Conservation (phyloP, 768 basidiomycete species). For the Megacollybia marginata region DNA sequence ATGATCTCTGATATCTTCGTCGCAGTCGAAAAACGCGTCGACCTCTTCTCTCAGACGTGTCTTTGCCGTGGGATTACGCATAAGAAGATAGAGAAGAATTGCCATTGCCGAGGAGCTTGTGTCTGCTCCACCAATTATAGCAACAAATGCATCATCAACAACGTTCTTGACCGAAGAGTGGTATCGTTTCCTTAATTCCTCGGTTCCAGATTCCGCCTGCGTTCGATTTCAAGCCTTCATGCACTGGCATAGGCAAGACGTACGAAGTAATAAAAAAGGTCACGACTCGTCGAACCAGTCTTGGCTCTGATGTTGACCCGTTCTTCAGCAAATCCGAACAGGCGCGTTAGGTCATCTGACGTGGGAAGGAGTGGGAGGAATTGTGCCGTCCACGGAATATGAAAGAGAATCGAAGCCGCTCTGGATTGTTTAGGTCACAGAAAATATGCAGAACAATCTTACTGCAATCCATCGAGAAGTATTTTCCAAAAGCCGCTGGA, state of each 20-base stretch:
- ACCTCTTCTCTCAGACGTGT: slow-evolving; percentile 32
- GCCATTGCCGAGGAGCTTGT: slow-evolving; percentile 34
- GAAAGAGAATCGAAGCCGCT: too few species aligned
- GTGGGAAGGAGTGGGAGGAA: too few species aligned
- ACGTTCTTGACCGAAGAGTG: not conserved
- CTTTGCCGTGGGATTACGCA: slow-evolving; percentile 28
- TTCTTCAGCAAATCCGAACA: not conserved
- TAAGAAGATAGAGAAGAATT: slow-evolving; percentile 30
- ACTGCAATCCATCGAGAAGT: too few species aligned
- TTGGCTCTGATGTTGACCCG: slow-evolving; percentile 11
- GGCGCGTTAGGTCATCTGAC: not conserved
- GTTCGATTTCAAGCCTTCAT: not conserved
- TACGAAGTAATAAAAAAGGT: not conserved
- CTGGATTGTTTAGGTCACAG: too few species aligned
- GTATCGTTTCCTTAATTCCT: not conserved
- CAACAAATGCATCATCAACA: slow-evolving; percentile 27
- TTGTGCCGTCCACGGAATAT: too few species aligned
- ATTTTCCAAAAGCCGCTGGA: too few species aligned
- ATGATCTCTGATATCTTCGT: slow-evolving; percentile 12
- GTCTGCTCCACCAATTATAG: slow-evolving; percentile 38
- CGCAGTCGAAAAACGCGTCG: slow-evolving; percentile 20
- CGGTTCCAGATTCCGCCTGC: not conserved
- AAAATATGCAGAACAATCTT: too few species aligned
- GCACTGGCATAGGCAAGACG: not conserved
- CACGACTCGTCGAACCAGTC: not conserved